Percentiles rank a stretch among this genome's conserved stretches.
Conservation (phyloP, 371 early-diverging fungal genomes). For the Mortierella sp. region DNA sequence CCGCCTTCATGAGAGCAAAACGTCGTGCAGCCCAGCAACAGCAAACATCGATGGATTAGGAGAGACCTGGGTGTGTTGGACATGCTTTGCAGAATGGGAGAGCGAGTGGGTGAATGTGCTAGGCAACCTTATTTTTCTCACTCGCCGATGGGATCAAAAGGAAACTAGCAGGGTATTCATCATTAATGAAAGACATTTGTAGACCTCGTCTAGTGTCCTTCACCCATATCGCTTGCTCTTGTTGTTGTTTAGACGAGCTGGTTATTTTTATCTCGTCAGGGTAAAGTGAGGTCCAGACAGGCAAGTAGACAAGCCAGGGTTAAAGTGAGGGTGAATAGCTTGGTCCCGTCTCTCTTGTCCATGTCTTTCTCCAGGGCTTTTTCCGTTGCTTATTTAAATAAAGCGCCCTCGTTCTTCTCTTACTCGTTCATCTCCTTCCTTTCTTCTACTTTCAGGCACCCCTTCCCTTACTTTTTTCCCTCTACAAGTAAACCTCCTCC, state of each 20-base stretch:
- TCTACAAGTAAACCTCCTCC: conserved; percentile 5
- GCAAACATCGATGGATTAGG: background rate
- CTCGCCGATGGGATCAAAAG: background rate
- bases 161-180: background rate
- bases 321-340: background rate
- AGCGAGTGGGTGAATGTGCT: background rate
- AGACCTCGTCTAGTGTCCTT: background rate
- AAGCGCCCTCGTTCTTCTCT: background rate
- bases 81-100: background rate
- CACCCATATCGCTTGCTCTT: background rate
- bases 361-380: background rate
- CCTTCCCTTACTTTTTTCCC: conserved; percentile 6
- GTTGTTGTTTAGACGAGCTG: background rate
- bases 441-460: background rate
- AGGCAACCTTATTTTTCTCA: background rate
- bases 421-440: background rate
- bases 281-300: background rate
- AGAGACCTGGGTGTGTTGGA: background rate
- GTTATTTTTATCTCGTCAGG: background rate
- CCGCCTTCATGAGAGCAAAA: background rate
- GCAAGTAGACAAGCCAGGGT: background rate
- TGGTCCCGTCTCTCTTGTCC: background rate
- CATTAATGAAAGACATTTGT: no score
- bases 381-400: background rate
- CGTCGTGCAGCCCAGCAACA: background rate